Evolutionary conservation across 768 basidiomycete species (phyloP), one percentile per base, ranked within the genome.

Genomic region (Gymnopilus junonius): DNA sequence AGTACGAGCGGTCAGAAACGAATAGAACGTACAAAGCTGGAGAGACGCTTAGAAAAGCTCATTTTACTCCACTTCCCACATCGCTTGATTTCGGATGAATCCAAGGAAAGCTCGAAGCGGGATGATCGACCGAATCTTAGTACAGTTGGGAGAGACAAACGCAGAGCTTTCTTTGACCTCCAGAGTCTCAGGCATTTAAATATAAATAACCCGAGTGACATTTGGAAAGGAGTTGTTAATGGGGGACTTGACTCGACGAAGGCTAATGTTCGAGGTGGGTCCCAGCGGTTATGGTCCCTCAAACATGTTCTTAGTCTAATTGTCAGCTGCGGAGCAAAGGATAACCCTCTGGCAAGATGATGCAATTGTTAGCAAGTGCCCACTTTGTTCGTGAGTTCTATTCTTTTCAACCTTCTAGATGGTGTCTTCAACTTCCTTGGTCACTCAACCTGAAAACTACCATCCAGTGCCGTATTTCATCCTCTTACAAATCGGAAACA

Each of bases 331-430:
- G 3, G 97, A 99, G 75, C 96, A 97, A 75, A 81, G 85, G 45
- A 95, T 99, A 67, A 95, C 97, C 2, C 94, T 94, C 4, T 99
- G 97, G 97, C 88, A 97, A 73, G 88, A 91, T 40, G 97, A 99
- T 71, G 80, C 85, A 1, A 69, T 80, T 3, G 94, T 89, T 1
- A 85, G 83, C 46, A 87, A 88, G 63, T 99, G 97, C 78, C 91
- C 94, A 1, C 78, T 97, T 64, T 99, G 97, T 86, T 74, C 71
- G 94, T 93, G 74, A 74, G 87, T 78, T 14, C 25, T 7, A 12
- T 40, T n/a, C 42, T 25, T 29, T 7, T n/a, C 12, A 25, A 27
- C 39, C 12, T 25, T n/a, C 32, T 10, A 3, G 17, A 4, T 15
- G 17, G 32, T 51, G 14, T 8, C 17, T 4, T 35, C 12, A 34